A percentile compares a stretch with the other conserved stretches of the same genome.
phyloP scores from a whole-genome alignment of 2,329 filamentous ascomycete genomes.

The Talaromyces sp. region DNA sequence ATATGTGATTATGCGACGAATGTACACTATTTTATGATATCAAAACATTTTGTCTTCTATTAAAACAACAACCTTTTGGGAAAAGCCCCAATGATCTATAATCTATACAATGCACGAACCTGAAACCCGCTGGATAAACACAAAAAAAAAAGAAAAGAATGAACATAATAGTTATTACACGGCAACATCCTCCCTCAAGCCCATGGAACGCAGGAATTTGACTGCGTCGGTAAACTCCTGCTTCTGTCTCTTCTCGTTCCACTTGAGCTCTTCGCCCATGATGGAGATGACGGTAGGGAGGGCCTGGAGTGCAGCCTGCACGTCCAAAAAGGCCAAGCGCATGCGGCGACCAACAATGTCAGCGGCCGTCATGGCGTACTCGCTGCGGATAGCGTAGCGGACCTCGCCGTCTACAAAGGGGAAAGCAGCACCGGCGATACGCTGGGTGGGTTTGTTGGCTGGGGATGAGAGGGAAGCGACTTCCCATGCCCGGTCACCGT shows the following conservation, averaged over 20 bases:
- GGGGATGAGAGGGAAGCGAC: constrained; percentile 77
- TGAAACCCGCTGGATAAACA: not conserved
- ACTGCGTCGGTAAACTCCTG: constrained; percentile 72
- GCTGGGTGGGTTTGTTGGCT: constrained; percentile 74
- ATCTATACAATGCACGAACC: not conserved
- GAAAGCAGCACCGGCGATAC: constrained; percentile 77
- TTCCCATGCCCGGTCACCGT: constrained; percentile 88
- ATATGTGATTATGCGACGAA: not conserved
- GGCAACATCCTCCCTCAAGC: constrained; percentile 20
- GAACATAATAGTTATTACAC: not conserved
- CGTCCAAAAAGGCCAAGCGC: constrained; percentile 82
- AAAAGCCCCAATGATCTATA: not conserved
- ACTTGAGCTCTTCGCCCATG: constrained; percentile 78
- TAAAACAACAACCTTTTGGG: not conserved
- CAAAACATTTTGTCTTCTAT: not conserved
- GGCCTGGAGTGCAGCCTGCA: constrained; percentile 81
- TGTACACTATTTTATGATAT: not conserved
- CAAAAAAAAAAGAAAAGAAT: not conserved
- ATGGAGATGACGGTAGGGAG: constrained; percentile 81
- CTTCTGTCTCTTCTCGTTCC: constrained; percentile 68
- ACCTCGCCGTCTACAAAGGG: constrained; percentile 91
- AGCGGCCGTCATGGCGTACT: constrained; percentile 88
- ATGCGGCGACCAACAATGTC: constrained; percentile 84
- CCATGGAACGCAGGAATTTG: constrained; percentile 58
- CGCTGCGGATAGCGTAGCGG: constrained; percentile 78